Evolutionary conservation across 345 rosid genomes (phyloP).

Genomic region (Sisymbrium altissimum): DNA sequence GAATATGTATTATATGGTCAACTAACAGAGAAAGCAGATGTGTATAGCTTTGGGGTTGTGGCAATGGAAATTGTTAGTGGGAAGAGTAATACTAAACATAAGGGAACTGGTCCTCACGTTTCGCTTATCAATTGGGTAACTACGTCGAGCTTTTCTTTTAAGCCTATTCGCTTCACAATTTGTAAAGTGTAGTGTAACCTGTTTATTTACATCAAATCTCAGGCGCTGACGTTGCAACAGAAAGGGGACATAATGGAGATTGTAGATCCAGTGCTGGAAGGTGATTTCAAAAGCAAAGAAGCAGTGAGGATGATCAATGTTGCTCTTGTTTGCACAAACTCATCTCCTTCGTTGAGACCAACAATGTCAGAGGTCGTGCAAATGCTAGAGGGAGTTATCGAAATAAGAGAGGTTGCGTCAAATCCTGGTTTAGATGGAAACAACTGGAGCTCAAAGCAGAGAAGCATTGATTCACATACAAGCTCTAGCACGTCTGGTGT

Average conservation of each 20-base stretch:
- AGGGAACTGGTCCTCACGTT: neutral
- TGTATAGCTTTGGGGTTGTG: slow-evolving; percentile 44
- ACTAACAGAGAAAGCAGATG: slow-evolving; percentile 46
- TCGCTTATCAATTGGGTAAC: slow-evolving; percentile 46
- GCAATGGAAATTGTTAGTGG: slow-evolving; percentile 48
- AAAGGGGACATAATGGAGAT: slow-evolving; percentile 31
- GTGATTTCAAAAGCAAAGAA: slow-evolving; percentile 34
- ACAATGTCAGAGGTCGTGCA: slow-evolving; percentile 38
- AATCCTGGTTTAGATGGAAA: slow-evolving; percentile 27
- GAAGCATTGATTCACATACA: neutral
- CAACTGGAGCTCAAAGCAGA: slow-evolving; percentile 23
- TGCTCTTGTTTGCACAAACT: slow-evolving; percentile 39
- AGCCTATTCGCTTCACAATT: neutral
- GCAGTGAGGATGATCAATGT: slow-evolving; percentile 36
- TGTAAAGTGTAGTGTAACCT: neutral
- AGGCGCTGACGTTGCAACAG: slow-evolving; percentile 34
- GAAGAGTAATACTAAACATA: slow-evolving; percentile 13
- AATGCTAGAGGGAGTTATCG: slow-evolving; percentile 37
- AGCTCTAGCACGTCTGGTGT: slow-evolving; percentile 15
- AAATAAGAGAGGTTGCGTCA: slow-evolving; percentile 15
- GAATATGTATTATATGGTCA: slow-evolving; percentile 44
- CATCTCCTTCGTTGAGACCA: slow-evolving; percentile 40
- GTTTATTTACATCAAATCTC: neutral
- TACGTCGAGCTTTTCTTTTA: neutral
- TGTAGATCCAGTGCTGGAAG: slow-evolving; percentile 33